Evolutionary conservation across 1,139 yeast genomes (phyloP).

Genomic region (Saccharomycopsis crataegensis): DNA sequence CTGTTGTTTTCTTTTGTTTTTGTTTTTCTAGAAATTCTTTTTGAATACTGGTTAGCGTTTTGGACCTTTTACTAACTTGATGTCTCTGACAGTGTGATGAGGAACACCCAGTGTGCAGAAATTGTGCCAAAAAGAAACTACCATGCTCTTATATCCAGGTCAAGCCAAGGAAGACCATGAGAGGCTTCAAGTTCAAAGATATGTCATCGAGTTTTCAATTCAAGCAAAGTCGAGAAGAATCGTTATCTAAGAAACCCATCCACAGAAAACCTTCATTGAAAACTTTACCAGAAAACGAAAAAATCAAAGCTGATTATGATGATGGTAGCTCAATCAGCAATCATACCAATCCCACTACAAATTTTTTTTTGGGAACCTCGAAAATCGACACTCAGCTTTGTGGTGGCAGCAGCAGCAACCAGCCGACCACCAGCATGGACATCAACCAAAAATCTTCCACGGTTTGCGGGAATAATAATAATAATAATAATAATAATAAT

Average conservation of each 20-base stretch:
- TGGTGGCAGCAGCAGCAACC: not conserved
- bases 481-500: not conserved
- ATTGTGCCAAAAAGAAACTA: slow-evolving; percentile 8
- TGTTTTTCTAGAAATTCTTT: not conserved
- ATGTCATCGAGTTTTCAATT: slow-evolving; percentile 10
- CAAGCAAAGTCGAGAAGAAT: not conserved
- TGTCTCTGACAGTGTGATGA: slow-evolving; percentile 14
- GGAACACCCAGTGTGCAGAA: slow-evolving; percentile 9
- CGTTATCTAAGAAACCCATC: too few relatives aligned
- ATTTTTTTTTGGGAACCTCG: too few relatives aligned
- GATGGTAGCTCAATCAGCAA: too few relatives aligned
- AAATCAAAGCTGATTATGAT: too few relatives aligned
- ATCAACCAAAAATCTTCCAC: not conserved
- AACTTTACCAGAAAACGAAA: too few relatives aligned
- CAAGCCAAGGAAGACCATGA: slow-evolving; percentile 1
- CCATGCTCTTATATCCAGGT: slow-evolving; percentile 1
- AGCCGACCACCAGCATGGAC: too few relatives aligned
- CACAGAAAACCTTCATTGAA: too few relatives aligned
- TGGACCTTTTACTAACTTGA: not conserved
- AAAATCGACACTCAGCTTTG: not conserved
- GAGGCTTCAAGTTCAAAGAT: slow-evolving; percentile 12
- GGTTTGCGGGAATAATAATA: not conserved
- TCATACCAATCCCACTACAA: too few relatives aligned
- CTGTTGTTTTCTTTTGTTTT: too few relatives aligned
- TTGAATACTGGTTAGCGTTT: too few relatives aligned